Base-by-base conservation (phyloP, 164 flowering plant genomes). In the Vitis amurensis region DNA sequence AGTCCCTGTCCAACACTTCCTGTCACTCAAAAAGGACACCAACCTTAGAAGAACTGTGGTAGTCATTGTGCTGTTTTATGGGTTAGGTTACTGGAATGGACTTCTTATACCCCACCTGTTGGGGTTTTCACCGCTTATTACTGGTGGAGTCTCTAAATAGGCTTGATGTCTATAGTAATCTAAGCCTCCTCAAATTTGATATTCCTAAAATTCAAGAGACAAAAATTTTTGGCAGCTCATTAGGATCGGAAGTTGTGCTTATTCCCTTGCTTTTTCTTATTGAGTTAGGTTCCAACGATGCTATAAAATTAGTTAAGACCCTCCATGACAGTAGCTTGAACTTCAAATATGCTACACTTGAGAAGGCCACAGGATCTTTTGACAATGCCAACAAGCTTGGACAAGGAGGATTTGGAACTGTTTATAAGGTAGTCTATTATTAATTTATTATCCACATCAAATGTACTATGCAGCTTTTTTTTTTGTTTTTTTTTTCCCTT, bases 401-500 rank as follows among this genome's bases (percentile, higher is more conserved):
- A 15, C 90, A 89, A 76, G 97, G 97, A 64, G 90, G 93, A 66
- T 86, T 82, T 64, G 94, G 97, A 11, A 80, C 91, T 49, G 94
- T 91, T n/a, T 88, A 89, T 66, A 88, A 89, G 88, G 97, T 88
- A 68, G 2, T 1, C 27, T 23, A 23, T 23, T 23, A 23, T 29
- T 64, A 8, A 17, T 27, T 56, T 27, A 68, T 13, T 17, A 8
- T 44, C 15, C 47, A 55, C 48, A 23, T 48, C 37, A 23, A 9
- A 1, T 48, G 14, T 15, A 2, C 27, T n/a, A 19, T 15, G 23
- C 50, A 50, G 50, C 23, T 5, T 13, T 0, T 57, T 11, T 44
- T 50, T 29, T 55, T 51, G n/a, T 3, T 12, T 13, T 8, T 19
- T 8, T 31, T 9, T 10, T 19, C 55, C 16, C 31, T 15, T 4